Evolutionary conservation across 2,329 filamentous ascomycete genomes (phyloP).

Genomic region (Epichloe amarillans): DNA sequence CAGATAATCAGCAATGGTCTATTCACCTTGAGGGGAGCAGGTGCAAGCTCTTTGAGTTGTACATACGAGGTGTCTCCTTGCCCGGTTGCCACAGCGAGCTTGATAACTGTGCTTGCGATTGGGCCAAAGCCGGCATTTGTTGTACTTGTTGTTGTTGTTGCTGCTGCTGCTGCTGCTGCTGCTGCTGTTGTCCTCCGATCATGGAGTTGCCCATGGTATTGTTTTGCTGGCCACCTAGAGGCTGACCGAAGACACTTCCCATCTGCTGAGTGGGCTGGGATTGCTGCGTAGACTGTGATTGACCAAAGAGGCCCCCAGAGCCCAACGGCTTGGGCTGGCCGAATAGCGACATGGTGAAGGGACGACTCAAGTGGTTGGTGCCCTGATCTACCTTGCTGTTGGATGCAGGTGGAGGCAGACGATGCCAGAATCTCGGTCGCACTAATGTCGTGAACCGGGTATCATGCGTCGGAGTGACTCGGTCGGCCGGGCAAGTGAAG

Average conservation of each 20-base stretch:
- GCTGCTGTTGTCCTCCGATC: slow-evolving; percentile 11
- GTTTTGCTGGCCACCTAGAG: slow-evolving; percentile 25
- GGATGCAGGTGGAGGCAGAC: too few species aligned
- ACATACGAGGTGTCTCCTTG: slow-evolving; percentile 35
- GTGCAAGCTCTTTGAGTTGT: neutral
- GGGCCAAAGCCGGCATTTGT: slow-evolving; percentile 29
- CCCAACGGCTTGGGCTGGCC: slow-evolving; percentile 24
- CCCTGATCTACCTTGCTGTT: slow-evolving; percentile 4
- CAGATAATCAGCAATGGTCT: neutral
- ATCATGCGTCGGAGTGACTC: neutral
- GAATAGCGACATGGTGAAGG: slow-evolving; percentile 25
- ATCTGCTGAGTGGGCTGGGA: slow-evolving; percentile 15
- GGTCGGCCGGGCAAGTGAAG: neutral
- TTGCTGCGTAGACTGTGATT: slow-evolving; percentile 22
- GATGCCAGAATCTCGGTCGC: neutral
- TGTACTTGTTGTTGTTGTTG: slow-evolving; percentile 25
- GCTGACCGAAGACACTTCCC: slow-evolving; percentile 18
- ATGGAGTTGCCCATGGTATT: slow-evolving; percentile 16
- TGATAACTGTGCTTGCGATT: slow-evolving; percentile 33
- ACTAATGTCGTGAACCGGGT: neutral
- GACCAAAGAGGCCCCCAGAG: slow-evolving; percentile 23
- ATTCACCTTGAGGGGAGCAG: neutral
- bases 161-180: slow-evolving; percentile 11
- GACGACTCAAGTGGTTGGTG: neutral
- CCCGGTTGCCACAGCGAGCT: slow-evolving; percentile 41